Base-by-base conservation (phyloP, 345 rosid species). In the Ceriops decandra region DNA sequence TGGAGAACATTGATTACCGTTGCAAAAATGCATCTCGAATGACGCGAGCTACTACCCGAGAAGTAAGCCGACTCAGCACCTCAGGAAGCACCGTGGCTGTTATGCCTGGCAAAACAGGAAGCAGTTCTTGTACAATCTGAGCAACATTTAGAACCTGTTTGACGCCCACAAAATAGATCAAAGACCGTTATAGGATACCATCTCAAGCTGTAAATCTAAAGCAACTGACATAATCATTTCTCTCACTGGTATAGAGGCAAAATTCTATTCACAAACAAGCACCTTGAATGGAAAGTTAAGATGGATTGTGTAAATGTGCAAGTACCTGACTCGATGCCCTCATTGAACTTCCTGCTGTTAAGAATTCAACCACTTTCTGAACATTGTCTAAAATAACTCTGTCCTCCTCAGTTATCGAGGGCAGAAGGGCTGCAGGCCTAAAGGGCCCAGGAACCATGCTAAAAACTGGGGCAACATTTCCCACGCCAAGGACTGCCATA, bases 371-470 rank as follows among this genome's bases (percentile, higher is more conserved):
- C 68, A 93, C 83, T 69, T 87, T 93, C 79, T 86, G 85, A 54
- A 93, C 96, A 52, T 93, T 93, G 74, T 78, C 82, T 71, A 93
- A 70, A 52, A 90, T 86, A 68, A 85, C 63, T 72, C 62, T 86
- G 77, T 93, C 98, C 76, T 93, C 98, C 67, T 90, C 91, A 0
- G 92, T 93, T 31, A 93, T 74, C 6, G 96, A 71, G 27, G 98
- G 98, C 56, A 93, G 75, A 70, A 93, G 80, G 21, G 86, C 92
- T 11, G 92, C 80, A 26, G 95, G 88, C 79, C 65, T 89, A 69
- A 93, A 84, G 6, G 85, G 93, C 71, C 92, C 96, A 59, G 93
- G 88, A 66, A 85, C 89, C 96, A 90, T 87, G 73, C 95, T 85
- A 59, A 93, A 93, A 70, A 93, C 74, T 11, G 93, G 96, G 27